phyloP scores from a whole-genome alignment of 495 filamentous ascomycete genomes.

The Hyaloscypha hepaticicola region DNA sequence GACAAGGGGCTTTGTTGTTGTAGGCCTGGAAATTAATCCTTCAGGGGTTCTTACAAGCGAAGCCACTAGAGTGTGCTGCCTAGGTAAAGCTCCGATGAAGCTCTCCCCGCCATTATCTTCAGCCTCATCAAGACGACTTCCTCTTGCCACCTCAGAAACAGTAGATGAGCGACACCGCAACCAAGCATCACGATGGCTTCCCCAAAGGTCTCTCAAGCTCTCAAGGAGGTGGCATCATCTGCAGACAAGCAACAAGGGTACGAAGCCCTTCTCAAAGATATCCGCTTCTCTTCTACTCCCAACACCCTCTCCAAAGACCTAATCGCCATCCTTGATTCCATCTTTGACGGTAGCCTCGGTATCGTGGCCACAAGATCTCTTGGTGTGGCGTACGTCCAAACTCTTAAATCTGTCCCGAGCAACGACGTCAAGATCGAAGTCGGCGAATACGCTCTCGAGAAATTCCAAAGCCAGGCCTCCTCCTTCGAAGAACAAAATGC shows the following conservation, averaged over 20 bases:
- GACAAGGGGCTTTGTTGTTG: background rate
- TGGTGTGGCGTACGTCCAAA: conserved; percentile 21
- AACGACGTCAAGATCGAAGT: conserved; percentile 32
- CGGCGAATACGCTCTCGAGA: conserved; percentile 30
- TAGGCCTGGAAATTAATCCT: background rate
- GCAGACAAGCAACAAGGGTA: conserved; percentile 32
- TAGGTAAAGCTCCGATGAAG: conserved; percentile 11
- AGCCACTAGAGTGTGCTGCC: conserved; percentile 8
- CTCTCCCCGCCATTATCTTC: conserved; percentile 23
- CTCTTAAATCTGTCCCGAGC: conserved; percentile 20
- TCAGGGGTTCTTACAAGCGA: conserved; percentile 3
- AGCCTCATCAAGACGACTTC: conserved; percentile 16
- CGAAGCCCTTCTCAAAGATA: conserved; percentile 25
- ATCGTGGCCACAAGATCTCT: conserved; percentile 32
- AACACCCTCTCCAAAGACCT: conserved; percentile 23
- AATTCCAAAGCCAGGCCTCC: conserved; percentile 27
- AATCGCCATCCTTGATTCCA: conserved; percentile 28
- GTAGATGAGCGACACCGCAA: background rate
- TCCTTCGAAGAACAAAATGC: conserved; percentile 86
- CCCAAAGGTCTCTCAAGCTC: conserved; percentile 23
- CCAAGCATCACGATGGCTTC: conserved; percentile 21
- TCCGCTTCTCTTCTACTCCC: conserved; percentile 12
- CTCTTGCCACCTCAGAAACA: background rate
- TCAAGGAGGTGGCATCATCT: conserved; percentile 26
- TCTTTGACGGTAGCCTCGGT: conserved; percentile 31